These are phyloP conservation scores for Ceratobasidium sp. DNA, from an alignment of 1,284 basidiomycete species.

Conservation along the genomic window DNA sequence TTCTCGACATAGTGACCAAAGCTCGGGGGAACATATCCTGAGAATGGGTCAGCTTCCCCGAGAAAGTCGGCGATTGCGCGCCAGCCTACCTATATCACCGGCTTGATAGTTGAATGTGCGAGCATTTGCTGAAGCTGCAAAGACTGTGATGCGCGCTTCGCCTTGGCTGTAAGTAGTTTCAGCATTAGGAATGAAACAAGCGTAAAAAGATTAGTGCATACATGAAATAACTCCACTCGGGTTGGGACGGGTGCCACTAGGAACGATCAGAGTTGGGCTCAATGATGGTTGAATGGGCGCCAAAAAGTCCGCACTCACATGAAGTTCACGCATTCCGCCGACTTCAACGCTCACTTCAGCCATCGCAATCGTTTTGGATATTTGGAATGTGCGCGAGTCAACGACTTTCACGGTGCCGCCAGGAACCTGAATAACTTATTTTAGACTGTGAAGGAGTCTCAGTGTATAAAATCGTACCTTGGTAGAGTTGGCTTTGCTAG, in stretches of 20 bases:
- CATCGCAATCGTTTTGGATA: constrained; percentile 25
- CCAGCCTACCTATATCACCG: constrained; percentile 68
- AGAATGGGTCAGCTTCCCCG: too few species aligned
- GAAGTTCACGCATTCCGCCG: constrained; percentile 57
- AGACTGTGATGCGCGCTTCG: constrained; percentile 47
- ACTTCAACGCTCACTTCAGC: constrained; percentile 8
- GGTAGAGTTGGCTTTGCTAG: constrained; percentile 63
- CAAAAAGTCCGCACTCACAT: constrained; percentile 52
- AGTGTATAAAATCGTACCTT: too few species aligned
- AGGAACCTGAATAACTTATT: constrained; percentile 5
- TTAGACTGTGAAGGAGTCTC: too few species aligned
- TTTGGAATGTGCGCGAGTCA: constrained; percentile 21
- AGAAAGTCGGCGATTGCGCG: too few species aligned
- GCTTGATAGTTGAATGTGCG: constrained; percentile 72
- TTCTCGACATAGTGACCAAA: constrained; percentile 75
- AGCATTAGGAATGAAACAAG: constrained; percentile 58
- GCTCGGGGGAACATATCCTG: constrained; percentile 63
- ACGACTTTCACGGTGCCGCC: constrained; percentile 26
- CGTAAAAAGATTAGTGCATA: neutral
- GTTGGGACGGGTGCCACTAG: constrained; percentile 76
- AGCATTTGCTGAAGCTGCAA: constrained; percentile 66
- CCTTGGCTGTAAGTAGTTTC: too few species aligned
- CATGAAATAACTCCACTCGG: constrained; percentile 48
- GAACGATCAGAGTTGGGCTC: constrained; percentile 35
- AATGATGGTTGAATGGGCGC: constrained; percentile 2